phyloP scores from a whole-genome alignment of 305 asterid species.

The Vinca major region DNA sequence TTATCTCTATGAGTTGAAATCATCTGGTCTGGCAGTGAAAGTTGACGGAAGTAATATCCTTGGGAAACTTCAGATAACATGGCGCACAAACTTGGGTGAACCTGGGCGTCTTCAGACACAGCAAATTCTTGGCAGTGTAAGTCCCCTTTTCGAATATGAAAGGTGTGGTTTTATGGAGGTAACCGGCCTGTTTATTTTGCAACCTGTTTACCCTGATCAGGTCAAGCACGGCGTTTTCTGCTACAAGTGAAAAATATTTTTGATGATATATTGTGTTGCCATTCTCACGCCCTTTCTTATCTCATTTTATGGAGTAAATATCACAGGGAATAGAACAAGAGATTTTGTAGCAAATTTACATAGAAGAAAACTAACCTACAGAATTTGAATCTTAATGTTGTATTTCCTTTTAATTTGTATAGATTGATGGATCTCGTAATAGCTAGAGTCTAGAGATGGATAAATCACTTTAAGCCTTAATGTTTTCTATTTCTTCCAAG shows the following conservation, averaged over 20 bases:
- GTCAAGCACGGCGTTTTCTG: neutral
- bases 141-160: slow-evolving; percentile 17
- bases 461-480: neutral
- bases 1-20: slow-evolving; percentile 76
- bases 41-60: slow-evolving; percentile 86
- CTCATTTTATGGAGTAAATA: neutral
- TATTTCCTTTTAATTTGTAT: neutral
- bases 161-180: neutral
- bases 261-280: neutral
- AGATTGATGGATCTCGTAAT: slow-evolving; percentile 1
- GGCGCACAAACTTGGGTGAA: slow-evolving; percentile 98
- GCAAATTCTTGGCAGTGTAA: slow-evolving; percentile 91
- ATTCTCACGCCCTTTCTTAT: neutral
- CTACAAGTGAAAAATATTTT: neutral
- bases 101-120: slow-evolving; percentile 99
- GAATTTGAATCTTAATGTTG: neutral
- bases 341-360: neutral
- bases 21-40: slow-evolving; percentile 50
- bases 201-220: neutral
- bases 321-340: neutral
- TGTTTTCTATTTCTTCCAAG: neutral
- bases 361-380: neutral
- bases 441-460: neutral
- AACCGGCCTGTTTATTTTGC: neutral
- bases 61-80: slow-evolving; percentile 93